phyloP scores from a whole-genome alignment of 352 stramenopile species.

The Globisporangium radiosum region DNA sequence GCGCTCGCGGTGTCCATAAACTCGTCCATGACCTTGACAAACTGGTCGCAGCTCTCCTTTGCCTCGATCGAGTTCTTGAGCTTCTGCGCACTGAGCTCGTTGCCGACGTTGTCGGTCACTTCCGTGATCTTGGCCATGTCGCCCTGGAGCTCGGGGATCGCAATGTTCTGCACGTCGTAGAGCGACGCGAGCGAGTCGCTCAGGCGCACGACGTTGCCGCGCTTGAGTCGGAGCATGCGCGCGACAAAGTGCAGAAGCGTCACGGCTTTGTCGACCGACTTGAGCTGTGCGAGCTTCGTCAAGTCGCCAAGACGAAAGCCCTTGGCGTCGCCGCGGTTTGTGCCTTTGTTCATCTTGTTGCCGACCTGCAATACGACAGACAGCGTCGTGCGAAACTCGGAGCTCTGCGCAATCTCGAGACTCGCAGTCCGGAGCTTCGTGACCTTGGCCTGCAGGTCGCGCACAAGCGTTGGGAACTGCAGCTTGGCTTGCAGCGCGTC shows the following conservation, averaged over 20 bases:
- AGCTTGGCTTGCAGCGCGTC: constrained; percentile 52
- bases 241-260: constrained; percentile 75
- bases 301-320: constrained; percentile 64
- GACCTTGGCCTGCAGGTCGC: constrained; percentile 65
- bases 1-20: constrained; percentile 42
- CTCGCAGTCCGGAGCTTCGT: constrained; percentile 50
- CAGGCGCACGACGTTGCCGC: constrained; percentile 49
- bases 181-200: constrained; percentile 57
- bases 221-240: constrained; percentile 63
- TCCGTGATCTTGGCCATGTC: constrained; percentile 66
- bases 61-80: constrained; percentile 74
- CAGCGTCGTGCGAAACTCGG: constrained; percentile 65
- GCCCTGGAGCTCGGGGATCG: constrained; percentile 61
- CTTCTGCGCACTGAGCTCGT: constrained; percentile 55
- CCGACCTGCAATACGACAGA: constrained; percentile 71
- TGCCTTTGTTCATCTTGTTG: constrained; percentile 86
- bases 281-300: constrained; percentile 63
- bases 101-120: constrained; percentile 51
- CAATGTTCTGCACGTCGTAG: constrained; percentile 73
- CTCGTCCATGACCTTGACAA: constrained; percentile 57
- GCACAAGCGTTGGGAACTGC: constrained; percentile 52
- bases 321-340: constrained; percentile 53
- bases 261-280: constrained; percentile 48
- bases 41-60: constrained; percentile 51
- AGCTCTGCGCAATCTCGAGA: constrained; percentile 49